Base-by-base conservation (phyloP, 225 moss, liverwort and hornwort genomes). In the Marchantia polymorpha region DNA sequence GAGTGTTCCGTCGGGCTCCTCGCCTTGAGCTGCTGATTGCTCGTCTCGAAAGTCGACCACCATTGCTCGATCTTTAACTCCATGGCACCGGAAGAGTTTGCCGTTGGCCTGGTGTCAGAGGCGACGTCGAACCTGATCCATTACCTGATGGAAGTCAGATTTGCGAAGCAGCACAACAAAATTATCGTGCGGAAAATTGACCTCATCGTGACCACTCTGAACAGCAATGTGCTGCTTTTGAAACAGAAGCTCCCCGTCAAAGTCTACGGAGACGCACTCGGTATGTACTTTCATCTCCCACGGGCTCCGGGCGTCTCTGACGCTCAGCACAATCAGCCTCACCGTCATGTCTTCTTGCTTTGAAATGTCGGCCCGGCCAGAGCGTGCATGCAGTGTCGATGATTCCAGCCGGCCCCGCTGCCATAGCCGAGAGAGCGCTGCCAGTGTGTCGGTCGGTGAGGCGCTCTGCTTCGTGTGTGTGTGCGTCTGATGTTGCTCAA, bases 41-140 rank as follows among this genome's bases (percentile, higher is more conserved):
- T 7, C 7, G 54, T n/a, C 74, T 27, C 53, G 55, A 12, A 53
- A 54, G 56, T 19, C 11, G 58, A 46, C 30, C 20, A 50, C 19
- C 73, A 12, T 73, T 73, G 52, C 73, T 54, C 73, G 26, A 73
- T 55, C 73, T 26, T 9, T 17, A 10, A 46, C 51, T 51, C 60
- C 77, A 77, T 77, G 77, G 77, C 77, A 25, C 77, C 78, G 78
- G 78, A 79, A 60, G 69, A 68, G 78, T 69, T 79, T 55, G 78
- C 78, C 53, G 54, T 79, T 52, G 78, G 68, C 52, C 20, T 79
- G 67, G 78, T 79, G 68, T 68, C 69, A 17, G 69, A 68, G 10
- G 78, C 78, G 39, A 55, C 69, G 26, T 68, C 68, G 20, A 79
- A 79, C 27, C 78, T 79, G 52, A 69, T 79, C 16, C 27, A 68